phyloP scores from a whole-genome alignment of 129 eudicot species.

The Centella asiatica region DNA sequence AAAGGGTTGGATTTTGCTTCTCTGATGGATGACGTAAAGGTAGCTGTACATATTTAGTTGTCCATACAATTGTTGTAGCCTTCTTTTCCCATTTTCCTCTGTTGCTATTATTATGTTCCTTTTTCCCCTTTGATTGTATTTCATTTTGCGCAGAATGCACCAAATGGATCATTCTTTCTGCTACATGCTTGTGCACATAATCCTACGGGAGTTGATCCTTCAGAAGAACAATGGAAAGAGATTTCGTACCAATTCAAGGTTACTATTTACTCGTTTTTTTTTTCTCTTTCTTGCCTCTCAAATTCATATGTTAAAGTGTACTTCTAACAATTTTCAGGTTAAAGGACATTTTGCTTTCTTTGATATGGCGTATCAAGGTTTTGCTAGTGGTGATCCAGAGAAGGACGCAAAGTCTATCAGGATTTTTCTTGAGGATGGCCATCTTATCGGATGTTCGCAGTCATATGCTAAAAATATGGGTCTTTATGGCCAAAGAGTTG shows the following conservation, averaged over 20 bases:
- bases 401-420: conserved; percentile 87
- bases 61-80: not conserved
- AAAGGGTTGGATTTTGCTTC: conserved; percentile 83
- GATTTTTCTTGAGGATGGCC: conserved; percentile 93
- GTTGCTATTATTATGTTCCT: conserved; percentile 7
- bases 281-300: not conserved
- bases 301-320: not conserved
- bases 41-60: conserved; percentile 14
- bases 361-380: conserved; percentile 99
- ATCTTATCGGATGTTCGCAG: conserved; percentile 74
- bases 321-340: conserved; percentile 36
- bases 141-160: conserved; percentile 62
- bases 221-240: conserved; percentile 91
- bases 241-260: conserved; percentile 85
- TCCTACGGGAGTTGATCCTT: conserved; percentile 98
- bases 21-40: conserved; percentile 87
- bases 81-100: not conserved
- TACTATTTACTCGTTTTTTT: not conserved
- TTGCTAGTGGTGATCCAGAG: conserved; percentile 97
- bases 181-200: conserved; percentile 99
- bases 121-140: not conserved
- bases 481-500: conserved; percentile 97
- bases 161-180: conserved; percentile 85
- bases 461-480: conserved; percentile 99
- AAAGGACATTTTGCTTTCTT: conserved; percentile 95